phyloP scores from a whole-genome alignment of 345 rosid genomes.

The Syzygium aromaticum region DNA sequence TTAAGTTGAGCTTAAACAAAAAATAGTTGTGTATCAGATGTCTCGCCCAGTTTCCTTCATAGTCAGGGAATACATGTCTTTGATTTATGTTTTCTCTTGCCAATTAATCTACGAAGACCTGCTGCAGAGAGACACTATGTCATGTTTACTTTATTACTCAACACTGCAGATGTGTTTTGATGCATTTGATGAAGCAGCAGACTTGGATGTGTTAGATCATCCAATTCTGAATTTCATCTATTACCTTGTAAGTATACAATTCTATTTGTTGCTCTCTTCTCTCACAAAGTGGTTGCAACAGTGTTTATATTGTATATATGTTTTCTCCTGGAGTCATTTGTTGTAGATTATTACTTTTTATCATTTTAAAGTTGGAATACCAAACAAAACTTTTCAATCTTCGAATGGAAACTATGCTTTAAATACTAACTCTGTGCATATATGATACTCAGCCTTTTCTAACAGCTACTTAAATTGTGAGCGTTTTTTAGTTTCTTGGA shows the following conservation, averaged over 20 bases:
- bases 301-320: background rate
- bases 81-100: background rate
- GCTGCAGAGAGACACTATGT: background rate
- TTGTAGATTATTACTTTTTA: background rate
- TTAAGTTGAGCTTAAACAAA: background rate
- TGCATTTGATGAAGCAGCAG: slow-evolving; percentile 74
- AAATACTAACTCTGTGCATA: background rate
- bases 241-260: slow-evolving; percentile 51
- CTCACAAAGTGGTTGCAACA: background rate
- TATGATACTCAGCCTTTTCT: background rate
- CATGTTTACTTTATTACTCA: background rate
- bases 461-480: background rate
- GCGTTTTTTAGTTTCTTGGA: background rate
- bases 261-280: background rate
- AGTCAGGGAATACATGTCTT: background rate
- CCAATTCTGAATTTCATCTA: slow-evolving; percentile 76
- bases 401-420: background rate
- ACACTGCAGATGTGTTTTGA: slow-evolving; percentile 60
- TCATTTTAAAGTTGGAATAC: background rate
- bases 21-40: background rate
- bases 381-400: background rate
- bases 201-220: slow-evolving; percentile 79
- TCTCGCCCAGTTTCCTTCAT: background rate
- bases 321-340: background rate
- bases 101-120: background rate